These are phyloP conservation scores for Aureobasidium vineae DNA, from an alignment of 2,329 filamentous ascomycete species.

Conservation along the genomic window DNA sequence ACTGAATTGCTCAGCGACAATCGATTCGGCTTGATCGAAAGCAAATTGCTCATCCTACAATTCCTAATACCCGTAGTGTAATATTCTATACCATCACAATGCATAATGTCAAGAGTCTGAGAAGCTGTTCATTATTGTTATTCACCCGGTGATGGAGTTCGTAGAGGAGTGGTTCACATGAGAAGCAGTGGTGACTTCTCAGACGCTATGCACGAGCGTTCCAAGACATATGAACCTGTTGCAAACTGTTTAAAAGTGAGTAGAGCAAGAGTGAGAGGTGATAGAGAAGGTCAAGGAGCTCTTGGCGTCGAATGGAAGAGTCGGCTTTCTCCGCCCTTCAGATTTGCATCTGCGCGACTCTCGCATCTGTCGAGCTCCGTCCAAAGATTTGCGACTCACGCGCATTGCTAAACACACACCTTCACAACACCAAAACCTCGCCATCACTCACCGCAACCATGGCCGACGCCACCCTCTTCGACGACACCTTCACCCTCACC, in stretches of 20 bases:
- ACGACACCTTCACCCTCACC: conserved; percentile 84
- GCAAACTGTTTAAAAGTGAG: not conserved
- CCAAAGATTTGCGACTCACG: conserved; percentile 7
- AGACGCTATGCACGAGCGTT: not conserved
- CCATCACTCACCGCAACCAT: conserved; percentile 49
- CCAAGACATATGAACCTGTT: not conserved
- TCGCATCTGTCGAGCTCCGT: not conserved
- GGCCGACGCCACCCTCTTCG: conserved; percentile 88
- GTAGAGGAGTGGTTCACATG: too few relatives aligned
- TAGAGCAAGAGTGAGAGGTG: not conserved
- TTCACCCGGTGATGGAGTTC: not conserved
- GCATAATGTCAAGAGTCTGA: not conserved
- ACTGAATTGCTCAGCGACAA: not conserved
- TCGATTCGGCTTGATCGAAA: not conserved
- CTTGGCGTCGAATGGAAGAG: not conserved
- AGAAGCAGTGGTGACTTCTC: not conserved
- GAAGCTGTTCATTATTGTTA: not conserved
- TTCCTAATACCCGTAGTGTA: not conserved
- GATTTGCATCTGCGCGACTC: not conserved
- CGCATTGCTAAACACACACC: not conserved
- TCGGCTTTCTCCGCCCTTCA: not conserved
- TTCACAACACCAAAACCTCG: not conserved
- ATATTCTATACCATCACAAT: conserved; percentile 6
- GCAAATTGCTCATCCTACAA: conserved; percentile 2
- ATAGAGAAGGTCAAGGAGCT: not conserved